Evolutionary conservation across 805 yeast genomes (phyloP).

Genomic region (Kodamaea jinghongensis): DNA sequence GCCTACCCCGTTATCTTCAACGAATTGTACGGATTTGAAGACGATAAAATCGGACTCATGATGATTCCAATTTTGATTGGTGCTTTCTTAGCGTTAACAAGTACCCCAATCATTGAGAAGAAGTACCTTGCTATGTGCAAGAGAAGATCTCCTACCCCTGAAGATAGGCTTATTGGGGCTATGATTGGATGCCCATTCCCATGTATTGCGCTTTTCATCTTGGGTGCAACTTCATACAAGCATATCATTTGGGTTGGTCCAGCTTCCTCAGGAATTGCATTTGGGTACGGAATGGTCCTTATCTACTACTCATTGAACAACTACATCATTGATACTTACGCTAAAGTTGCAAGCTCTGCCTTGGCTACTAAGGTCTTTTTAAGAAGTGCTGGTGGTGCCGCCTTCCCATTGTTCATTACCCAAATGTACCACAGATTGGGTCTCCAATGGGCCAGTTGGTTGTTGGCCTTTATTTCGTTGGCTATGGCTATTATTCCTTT

Average conservation of each 20-base stretch:
- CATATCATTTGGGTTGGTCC: conserved; percentile 67
- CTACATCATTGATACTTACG: conserved; percentile 88
- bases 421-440: conserved; percentile 78
- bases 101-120: conserved; percentile 75
- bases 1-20: conserved; percentile 90
- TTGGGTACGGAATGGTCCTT: conserved; percentile 61
- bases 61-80: conserved; percentile 88
- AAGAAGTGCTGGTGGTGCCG: conserved; percentile 84
- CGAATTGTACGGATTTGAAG: conserved; percentile 72
- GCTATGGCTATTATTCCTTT: conserved; percentile 76
- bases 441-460: conserved; percentile 77
- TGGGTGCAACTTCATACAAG: conserved; percentile 75
- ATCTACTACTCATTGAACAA: conserved; percentile 62
- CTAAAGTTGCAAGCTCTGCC: conserved; percentile 76
- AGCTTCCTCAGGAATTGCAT: conserved; percentile 56
- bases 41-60: conserved; percentile 81
- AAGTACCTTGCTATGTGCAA: conserved; percentile 51
- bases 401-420: conserved; percentile 76
- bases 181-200: conserved; percentile 83
- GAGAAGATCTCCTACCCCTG: conserved; percentile 66
- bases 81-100: conserved; percentile 65
- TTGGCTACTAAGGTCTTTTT: conserved; percentile 78
- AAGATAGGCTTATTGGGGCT: conserved; percentile 77
- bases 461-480: conserved; percentile 71
- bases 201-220: conserved; percentile 71